phyloP scores from a whole-genome alignment of 768 basidiomycete genomes.

The Boletus edulis region DNA sequence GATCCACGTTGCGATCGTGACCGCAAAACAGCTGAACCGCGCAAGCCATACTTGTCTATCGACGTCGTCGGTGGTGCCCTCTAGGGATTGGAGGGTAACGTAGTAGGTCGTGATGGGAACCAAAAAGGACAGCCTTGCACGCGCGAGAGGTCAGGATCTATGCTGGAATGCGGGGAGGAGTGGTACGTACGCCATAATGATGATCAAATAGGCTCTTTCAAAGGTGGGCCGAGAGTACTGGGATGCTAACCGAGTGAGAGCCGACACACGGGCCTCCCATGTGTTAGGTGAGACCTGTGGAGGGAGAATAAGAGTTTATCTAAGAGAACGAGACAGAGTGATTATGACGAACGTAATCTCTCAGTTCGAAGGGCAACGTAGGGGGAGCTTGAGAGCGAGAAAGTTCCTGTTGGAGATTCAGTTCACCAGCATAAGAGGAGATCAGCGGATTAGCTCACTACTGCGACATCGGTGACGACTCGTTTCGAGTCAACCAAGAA shows the following conservation, averaged over 20 bases:
- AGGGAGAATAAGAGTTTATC: not conserved
- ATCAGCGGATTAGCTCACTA: slow-evolving; percentile 18
- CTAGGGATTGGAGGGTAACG: slow-evolving; percentile 24
- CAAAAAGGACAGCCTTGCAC: slow-evolving; percentile 36
- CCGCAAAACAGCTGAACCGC: slow-evolving; percentile 35
- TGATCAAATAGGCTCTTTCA: slow-evolving; percentile 42
- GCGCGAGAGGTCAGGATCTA: not conserved
- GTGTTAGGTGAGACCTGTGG: slow-evolving; percentile 40
- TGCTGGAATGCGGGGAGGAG: not conserved
- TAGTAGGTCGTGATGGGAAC: slow-evolving; percentile 41
- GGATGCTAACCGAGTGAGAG: slow-evolving; percentile 35
- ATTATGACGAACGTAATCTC: slow-evolving; percentile 32
- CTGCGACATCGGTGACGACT: slow-evolving; percentile 19
- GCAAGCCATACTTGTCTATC: slow-evolving; percentile 32
- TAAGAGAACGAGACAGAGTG: not conserved
- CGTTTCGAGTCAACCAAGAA: slow-evolving; percentile 8
- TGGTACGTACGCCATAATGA: slow-evolving; percentile 39
- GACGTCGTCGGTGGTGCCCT: not conserved
- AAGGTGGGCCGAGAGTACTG: slow-evolving; percentile 43
- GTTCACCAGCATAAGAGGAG: not conserved
- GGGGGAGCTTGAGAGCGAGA: slow-evolving; percentile 30
- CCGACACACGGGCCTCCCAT: slow-evolving; percentile 43
- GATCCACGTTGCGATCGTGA: slow-evolving; percentile 37
- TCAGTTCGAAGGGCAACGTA: slow-evolving; percentile 37
- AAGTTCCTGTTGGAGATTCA: slow-evolving; percentile 30